These are phyloP conservation scores for Fonsecaea erecta DNA, from an alignment of 2,329 filamentous ascomycete genomes.

Conservation along the genomic window DNA sequence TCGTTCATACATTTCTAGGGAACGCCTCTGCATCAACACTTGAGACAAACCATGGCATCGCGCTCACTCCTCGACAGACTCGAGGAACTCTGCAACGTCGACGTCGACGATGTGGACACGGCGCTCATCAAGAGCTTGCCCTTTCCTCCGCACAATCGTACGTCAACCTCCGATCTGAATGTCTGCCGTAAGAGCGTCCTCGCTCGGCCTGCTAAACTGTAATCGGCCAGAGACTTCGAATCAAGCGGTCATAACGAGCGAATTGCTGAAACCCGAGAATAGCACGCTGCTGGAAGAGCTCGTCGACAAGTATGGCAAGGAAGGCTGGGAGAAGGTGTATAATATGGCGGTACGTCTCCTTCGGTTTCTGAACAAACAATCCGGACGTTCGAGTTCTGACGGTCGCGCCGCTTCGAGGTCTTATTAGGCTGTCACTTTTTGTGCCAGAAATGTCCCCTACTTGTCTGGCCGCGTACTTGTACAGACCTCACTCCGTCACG, in stretches of 20 bases:
- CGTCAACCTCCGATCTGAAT: neutral
- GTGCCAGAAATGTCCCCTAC: conserved; percentile 9
- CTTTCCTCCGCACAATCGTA: conserved; percentile 12
- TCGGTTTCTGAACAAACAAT: neutral
- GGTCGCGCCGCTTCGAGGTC: neutral
- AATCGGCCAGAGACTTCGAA: conserved; percentile 9
- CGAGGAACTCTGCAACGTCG: conserved; percentile 12
- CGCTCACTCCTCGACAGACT: conserved; percentile 3
- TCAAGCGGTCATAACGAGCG: neutral
- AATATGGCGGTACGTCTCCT: conserved; percentile 1
- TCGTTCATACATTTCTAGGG: too few species aligned
- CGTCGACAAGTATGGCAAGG: conserved; percentile 5
- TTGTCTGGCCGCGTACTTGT: conserved; percentile 12
- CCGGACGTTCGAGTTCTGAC: neutral
- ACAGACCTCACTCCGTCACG: conserved; percentile 5
- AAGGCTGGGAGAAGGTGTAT: conserved; percentile 12
- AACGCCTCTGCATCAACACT: too few species aligned
- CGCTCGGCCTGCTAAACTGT: neutral
- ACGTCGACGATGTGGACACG: conserved; percentile 5
- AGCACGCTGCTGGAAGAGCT: neutral
- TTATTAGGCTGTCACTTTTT: conserved; percentile 8
- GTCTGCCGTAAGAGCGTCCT: neutral
- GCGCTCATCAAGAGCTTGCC: conserved; percentile 6
- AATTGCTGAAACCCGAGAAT: conserved; percentile 3
- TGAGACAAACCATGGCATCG: neutral